Percentiles rank a stretch among this genome's conserved stretches.
Evolutionary conservation across 768 basidiomycete genomes (phyloP).

Genomic region (Rhodosporidiobolus odoratus): DNA sequence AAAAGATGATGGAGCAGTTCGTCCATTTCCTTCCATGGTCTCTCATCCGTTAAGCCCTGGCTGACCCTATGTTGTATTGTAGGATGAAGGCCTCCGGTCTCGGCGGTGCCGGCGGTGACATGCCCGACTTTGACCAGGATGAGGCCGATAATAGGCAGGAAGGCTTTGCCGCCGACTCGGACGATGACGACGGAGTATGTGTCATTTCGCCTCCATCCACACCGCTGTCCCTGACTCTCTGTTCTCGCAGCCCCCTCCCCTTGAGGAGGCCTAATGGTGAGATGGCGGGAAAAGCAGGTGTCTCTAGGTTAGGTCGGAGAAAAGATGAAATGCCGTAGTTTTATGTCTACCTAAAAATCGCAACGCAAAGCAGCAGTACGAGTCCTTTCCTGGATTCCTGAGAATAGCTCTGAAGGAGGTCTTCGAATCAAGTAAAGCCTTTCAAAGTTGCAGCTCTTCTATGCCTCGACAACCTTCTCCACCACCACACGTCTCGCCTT

Average conservation of each 20-base stretch:
- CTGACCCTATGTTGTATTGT: neutral
- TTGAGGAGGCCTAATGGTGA: constrained; percentile 36
- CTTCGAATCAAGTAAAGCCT: too few relatives aligned
- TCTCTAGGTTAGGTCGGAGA: too few relatives aligned
- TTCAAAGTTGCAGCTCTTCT: neutral
- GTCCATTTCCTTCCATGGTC: neutral
- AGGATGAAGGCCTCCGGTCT: constrained; percentile 29
- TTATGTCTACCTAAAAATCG: too few relatives aligned
- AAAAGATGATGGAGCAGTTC: constrained; percentile 21
- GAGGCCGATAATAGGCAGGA: constrained; percentile 20
- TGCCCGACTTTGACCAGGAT: constrained; percentile 12
- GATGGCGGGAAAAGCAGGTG: neutral
- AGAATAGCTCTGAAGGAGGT: too few relatives aligned
- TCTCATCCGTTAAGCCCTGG: neutral
- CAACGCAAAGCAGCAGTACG: too few relatives aligned
- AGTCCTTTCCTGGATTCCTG: neutral
- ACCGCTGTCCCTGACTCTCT: neutral
- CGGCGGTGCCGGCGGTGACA: constrained; percentile 27
- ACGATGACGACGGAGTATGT: constrained; percentile 36
- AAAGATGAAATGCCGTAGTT: neutral
- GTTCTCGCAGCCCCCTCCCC: constrained; percentile 29
- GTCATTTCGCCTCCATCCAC: neutral
- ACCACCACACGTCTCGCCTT: neutral
- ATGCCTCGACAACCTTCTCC: neutral
- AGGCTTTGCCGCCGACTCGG: too few relatives aligned